phyloP scores from a whole-genome alignment of 225 moss, liverwort and hornwort genomes.

The Straminergon stramineum region DNA sequence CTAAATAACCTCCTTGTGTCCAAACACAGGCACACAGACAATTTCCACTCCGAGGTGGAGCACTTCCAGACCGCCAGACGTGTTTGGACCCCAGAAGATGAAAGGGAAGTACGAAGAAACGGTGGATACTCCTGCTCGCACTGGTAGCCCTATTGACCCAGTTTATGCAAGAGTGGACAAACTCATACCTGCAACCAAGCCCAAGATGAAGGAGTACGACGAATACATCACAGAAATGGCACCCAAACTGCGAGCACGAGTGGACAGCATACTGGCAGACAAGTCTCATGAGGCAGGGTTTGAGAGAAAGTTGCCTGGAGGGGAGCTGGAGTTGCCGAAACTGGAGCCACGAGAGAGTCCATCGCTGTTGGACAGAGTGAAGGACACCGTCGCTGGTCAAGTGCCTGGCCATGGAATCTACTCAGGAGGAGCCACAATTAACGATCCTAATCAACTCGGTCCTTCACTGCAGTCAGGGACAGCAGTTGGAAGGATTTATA shows the following conservation, averaged over 20 bases:
- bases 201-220: slow-evolving; percentile 28
- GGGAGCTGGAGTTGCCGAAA: background rate
- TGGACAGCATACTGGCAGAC: slow-evolving; percentile 1
- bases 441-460: background rate
- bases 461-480: background rate
- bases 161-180: background rate
- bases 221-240: slow-evolving; percentile 17
- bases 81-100: background rate
- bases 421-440: slow-evolving; percentile 10
- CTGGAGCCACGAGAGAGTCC: background rate
- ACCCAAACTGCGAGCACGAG: slow-evolving; percentile 1
- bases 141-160: background rate
- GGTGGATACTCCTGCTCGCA: background rate
- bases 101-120: slow-evolving; percentile 6
- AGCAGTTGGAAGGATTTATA: background rate
- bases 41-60: background rate
- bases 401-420: slow-evolving; percentile 10
- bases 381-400: slow-evolving; percentile 24
- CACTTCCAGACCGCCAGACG: background rate
- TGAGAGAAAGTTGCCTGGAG: slow-evolving; percentile 1
- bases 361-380: slow-evolving; percentile 12
- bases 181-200: slow-evolving; percentile 15
- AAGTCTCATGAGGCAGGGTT: slow-evolving; percentile 10
- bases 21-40: background rate
- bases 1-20: background rate